A percentile compares a stretch with the other conserved stretches of the same genome.
Evolutionary conservation across 2,329 filamentous ascomycete species (phyloP).

Genomic region (Paecilomyces sp.): DNA sequence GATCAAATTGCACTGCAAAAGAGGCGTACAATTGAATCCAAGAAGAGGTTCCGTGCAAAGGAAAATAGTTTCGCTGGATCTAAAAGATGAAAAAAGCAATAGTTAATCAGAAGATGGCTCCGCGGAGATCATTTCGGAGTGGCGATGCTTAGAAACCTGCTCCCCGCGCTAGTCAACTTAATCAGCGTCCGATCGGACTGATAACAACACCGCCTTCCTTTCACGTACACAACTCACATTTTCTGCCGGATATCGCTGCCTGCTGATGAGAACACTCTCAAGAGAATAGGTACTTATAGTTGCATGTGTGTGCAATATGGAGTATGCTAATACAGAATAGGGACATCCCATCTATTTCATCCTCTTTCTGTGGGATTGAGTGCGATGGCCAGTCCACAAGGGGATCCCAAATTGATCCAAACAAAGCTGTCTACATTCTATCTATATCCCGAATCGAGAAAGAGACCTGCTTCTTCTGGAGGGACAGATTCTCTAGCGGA

Average conservation of each 20-base stretch:
- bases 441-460: conserved; percentile 4
- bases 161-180: neutral
- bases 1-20: neutral
- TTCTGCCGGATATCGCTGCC: neutral
- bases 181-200: conserved; percentile 1
- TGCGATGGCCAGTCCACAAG: conserved; percentile 3
- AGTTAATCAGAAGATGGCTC: neutral
- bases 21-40: too few species aligned
- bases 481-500: neutral
- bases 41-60: too few species aligned
- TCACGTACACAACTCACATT: neutral
- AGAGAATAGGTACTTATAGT: neutral
- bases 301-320: neutral
- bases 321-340: neutral
- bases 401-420: conserved; percentile 8
- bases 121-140: neutral
- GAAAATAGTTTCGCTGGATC: neutral
- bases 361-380: neutral
- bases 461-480: neutral
- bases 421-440: conserved; percentile 10
- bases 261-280: neutral
- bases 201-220: conserved; percentile 4
- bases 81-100: neutral
- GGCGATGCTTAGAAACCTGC: neutral
- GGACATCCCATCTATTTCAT: neutral